Evolutionary conservation across 202 grass and related monocot genomes (phyloP).

Genomic region (Setaria viridis): DNA sequence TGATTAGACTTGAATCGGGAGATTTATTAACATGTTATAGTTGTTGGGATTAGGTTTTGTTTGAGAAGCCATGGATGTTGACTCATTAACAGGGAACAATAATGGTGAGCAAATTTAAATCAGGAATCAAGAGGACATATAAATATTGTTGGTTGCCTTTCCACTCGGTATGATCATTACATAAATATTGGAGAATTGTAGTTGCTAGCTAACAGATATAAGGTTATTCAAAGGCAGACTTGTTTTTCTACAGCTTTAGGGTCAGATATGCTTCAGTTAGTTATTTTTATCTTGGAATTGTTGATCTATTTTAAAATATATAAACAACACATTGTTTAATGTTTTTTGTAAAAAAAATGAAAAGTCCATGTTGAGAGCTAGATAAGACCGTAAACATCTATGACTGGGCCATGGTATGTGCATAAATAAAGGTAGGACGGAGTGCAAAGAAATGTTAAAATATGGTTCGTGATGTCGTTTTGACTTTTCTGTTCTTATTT

Average conservation of each 20-base stretch:
- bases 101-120: constrained; percentile 21
- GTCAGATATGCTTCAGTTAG: neutral
- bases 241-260: neutral
- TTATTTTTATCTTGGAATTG: neutral
- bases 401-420: neutral
- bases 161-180: neutral
- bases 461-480: neutral
- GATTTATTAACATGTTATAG: constrained; percentile 31
- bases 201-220: neutral
- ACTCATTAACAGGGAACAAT: constrained; percentile 43
- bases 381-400: neutral
- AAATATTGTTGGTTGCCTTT: neutral
- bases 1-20: constrained; percentile 48
- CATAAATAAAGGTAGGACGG: neutral
- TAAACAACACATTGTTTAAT: neutral
- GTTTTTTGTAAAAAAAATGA: neutral
- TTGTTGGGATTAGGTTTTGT: constrained; percentile 48
- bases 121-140: neutral
- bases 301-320: neutral
- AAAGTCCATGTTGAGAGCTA: neutral
- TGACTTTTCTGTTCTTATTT: no score
- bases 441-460: neutral
- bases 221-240: neutral
- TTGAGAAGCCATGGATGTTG: constrained; percentile 58
- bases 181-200: neutral